Base-by-base conservation (phyloP, 345 rosid species). In the Salix caprea region DNA sequence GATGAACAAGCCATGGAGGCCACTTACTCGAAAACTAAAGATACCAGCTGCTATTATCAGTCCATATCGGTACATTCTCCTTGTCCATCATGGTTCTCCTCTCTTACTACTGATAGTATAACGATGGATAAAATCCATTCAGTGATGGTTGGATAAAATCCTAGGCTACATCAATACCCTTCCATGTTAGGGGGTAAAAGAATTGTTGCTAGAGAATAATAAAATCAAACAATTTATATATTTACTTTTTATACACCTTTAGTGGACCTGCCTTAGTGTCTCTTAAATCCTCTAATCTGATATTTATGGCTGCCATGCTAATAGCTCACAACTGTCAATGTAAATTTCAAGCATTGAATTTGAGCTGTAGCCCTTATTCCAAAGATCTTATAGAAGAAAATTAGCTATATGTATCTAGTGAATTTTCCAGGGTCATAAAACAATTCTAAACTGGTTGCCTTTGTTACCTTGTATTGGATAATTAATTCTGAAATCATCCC, bases 1-100 rank as follows among this genome's bases (percentile, higher is more conserved):
- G 87, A 86, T 95, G 90, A 90, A 56, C 84, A 93, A 89, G 80
- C 98, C 99, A 7, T 95, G 99, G 99, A 88, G 94, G 83, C 99
- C 99, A 19, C 97, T 95, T 62, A 95, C 97, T 13, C 78, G 99
- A 81, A 95, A 95, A 82, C 76, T 95, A 44, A 91, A 90, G 85
- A 95, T 95, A 68, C 97, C 99, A 76, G 99, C 99, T 78, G 97
- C 92, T 74, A 24, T 95, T 77, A 80, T 95, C 81, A 95, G 99
- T 80, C 99, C 99, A 77, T 95, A 95, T 78, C 81, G 97, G 99
- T 95, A 87, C 65, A 76, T 7, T 78, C 26, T 75, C 23, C 61
- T 18, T 18, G 58, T 40, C 67, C 39, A 19, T 19, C 54, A 23
- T 76, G 56, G 54, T 65, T 42, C 48, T 71, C 4, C 44, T 67